Base-by-base conservation (phyloP, 371 early-diverging fungal genomes). In the Chytridium lagenaria region DNA sequence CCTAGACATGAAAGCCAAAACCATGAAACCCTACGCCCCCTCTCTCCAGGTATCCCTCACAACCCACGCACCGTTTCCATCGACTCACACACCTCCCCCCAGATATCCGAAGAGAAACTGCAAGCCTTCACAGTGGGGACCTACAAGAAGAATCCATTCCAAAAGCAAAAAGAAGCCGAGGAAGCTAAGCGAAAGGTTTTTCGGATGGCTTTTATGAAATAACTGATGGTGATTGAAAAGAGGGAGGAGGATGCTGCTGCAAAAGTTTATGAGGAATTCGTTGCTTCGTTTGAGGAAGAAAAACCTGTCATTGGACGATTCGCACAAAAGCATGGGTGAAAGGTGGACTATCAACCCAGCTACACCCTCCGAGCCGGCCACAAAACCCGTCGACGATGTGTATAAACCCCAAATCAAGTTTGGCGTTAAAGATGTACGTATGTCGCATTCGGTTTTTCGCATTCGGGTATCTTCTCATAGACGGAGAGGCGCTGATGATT, bases 251-350 rank as follows among this genome's bases (percentile, higher is more conserved):
- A 89, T 66, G 94, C 92, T 78, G 89, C 92, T 7, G 93, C 92
- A 38, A 88, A 88, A 78, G 93, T 93, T 2, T 92, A 91, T 80
- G 90, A 86, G 39, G 93, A 94, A 38, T 94, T 95, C 81, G 91
- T 92, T 2, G 93, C 93, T 2, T 92, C 93, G 3, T 93, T 95
- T 79, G 93, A 92, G 68, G 89, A 89, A 22, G 88, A 87, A 7
- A 61, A 61, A 61, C 61, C 61, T 37, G 61, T 61, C 61, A 36
- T 61, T 10, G 61, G 61, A 19, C 39, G 74, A 30, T 26, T 39
- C 26, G 55, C 82, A 23, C 78, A 68, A 81, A 87, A 51, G 77
- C 81, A 26, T 92, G 91, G 85, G 88, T 92, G 34, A 90, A 88
- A 73, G 89, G 88, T 39, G 84, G 84, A 88, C 89, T 0, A 78